Evolutionary conservation across 306 rosid genomes (phyloP).

Genomic region (Begonia masoniana): DNA sequence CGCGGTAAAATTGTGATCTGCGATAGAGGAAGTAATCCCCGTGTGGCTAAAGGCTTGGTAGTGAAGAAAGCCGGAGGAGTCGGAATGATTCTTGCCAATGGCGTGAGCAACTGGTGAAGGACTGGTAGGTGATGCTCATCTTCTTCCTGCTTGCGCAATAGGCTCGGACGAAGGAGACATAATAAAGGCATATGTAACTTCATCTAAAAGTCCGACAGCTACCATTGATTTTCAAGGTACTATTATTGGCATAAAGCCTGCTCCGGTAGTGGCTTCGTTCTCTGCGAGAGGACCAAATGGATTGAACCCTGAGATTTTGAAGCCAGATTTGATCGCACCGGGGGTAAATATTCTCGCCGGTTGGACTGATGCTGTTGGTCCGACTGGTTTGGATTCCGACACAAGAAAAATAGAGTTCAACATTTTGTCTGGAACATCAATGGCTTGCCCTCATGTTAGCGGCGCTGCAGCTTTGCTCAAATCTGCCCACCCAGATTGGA

Average conservation of each 20-base stretch:
- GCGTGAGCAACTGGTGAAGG: constrained; percentile 75
- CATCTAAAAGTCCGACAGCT: constrained; percentile 40
- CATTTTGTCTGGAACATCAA: constrained; percentile 79
- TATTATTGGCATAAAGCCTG: constrained; percentile 69
- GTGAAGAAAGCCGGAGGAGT: constrained; percentile 82
- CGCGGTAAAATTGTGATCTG: constrained; percentile 68
- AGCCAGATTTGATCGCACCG: constrained; percentile 82
- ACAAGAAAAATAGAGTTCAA: constrained; percentile 56
- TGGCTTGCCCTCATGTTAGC: constrained; percentile 88
- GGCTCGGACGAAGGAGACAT: constrained; percentile 61
- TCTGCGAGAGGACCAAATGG: constrained; percentile 72
- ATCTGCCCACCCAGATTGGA: constrained; percentile 87
- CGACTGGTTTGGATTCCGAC: constrained; percentile 57
- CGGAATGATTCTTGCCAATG: constrained; percentile 82
- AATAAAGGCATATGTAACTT: constrained; percentile 43
- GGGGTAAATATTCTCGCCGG: constrained; percentile 82
- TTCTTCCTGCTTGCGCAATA: constrained; percentile 65
- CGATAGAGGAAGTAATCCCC: constrained; percentile 64
- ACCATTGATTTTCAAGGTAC: constrained; percentile 75
- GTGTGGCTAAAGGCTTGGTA: constrained; percentile 77
- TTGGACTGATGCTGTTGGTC: constrained; percentile 82
- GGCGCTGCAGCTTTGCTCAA: constrained; percentile 84
- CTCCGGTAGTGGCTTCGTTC: constrained; percentile 78
- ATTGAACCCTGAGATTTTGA: constrained; percentile 59
- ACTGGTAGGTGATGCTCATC: constrained; percentile 72